Conservation (phyloP, 257 asterid species). For the Fraxinus americana region DNA sequence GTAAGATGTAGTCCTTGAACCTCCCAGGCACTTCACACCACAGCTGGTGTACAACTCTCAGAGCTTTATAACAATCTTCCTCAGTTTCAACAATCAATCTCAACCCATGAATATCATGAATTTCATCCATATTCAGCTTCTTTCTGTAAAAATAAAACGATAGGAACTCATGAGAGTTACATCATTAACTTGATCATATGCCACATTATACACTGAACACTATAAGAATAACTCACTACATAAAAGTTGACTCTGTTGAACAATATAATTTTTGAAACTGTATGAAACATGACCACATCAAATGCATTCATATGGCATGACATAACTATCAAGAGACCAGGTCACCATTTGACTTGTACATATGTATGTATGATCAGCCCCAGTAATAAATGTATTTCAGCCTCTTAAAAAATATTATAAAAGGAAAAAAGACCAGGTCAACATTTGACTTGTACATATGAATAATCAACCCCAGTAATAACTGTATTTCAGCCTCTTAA, state of each 20-base stretch:
- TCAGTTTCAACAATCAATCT: slow-evolving; percentile 84
- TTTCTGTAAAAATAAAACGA: slow-evolving; percentile 54
- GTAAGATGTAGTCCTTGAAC: slow-evolving; percentile 80
- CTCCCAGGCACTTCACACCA: slow-evolving; percentile 89
- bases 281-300: neutral
- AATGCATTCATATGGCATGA: neutral
- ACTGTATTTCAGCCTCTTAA: too few relatives aligned
- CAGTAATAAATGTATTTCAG: neutral
- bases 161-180: slow-evolving; percentile 12
- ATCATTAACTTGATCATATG: neutral
- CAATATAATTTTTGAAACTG: neutral
- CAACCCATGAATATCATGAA: slow-evolving; percentile 90
- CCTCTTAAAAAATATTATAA: neutral
- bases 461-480: too few relatives aligned
- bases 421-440: neutral
- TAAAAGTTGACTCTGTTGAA: neutral
- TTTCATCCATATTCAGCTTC: slow-evolving; percentile 83
- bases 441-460: too few relatives aligned
- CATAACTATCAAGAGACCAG: neutral
- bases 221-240: neutral
- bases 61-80: slow-evolving; percentile 91
- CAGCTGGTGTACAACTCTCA: slow-evolving; percentile 66
- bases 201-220: slow-evolving; percentile 8
- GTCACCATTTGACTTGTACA: neutral
- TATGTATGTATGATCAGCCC: neutral